phyloP scores from a whole-genome alignment of 1,284 basidiomycete genomes.

The Melampsora americana region DNA sequence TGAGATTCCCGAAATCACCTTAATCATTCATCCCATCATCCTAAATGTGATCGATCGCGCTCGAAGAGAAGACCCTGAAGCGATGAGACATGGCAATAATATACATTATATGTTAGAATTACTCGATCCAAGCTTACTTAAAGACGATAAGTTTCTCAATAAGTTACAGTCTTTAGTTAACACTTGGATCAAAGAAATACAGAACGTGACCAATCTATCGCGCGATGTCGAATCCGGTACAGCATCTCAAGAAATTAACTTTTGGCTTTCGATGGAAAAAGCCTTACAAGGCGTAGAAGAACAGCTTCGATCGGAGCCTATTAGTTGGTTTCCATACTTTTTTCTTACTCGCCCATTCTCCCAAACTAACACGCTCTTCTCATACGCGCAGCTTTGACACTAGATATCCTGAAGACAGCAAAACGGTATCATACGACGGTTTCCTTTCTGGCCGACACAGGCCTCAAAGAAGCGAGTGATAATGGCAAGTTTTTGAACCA shows the following conservation, averaged over 20 bases:
- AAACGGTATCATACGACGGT: slow-evolving; percentile 97
- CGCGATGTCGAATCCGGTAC: slow-evolving; percentile 93
- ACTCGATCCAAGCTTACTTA: slow-evolving; percentile 69
- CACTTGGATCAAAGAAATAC: slow-evolving; percentile 96
- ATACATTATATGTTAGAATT: slow-evolving; percentile 70
- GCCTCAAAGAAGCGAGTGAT: slow-evolving; percentile 86
- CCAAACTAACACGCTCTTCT: not conserved
- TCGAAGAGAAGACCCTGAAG: slow-evolving; percentile 12
- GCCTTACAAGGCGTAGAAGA: slow-evolving; percentile 88
- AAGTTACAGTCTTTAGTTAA: slow-evolving; percentile 91
- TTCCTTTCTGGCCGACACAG: slow-evolving; percentile 95
- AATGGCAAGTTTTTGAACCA: slow-evolving; percentile 60
- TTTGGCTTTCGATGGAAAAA: slow-evolving; percentile 91
- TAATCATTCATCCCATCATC: slow-evolving; percentile 85
- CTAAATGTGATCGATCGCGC: slow-evolving; percentile 72
- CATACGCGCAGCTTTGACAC: slow-evolving; percentile 64
- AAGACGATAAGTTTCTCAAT: slow-evolving; percentile 88
- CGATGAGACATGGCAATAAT: slow-evolving; percentile 61
- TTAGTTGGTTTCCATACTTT: slow-evolving; percentile 56
- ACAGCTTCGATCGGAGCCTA: slow-evolving; percentile 85
- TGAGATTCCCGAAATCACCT: slow-evolving; percentile 93
- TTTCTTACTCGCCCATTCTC: not conserved
- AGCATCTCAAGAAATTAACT: slow-evolving; percentile 97
- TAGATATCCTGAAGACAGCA: slow-evolving; percentile 91
- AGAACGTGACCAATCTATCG: slow-evolving; percentile 84